A percentile compares a stretch with the other conserved stretches of the same genome.
These are phyloP conservation scores for Fusarium sp. DNA, from an alignment of 2,329 filamentous ascomycete genomes.

Conservation along the genomic window DNA sequence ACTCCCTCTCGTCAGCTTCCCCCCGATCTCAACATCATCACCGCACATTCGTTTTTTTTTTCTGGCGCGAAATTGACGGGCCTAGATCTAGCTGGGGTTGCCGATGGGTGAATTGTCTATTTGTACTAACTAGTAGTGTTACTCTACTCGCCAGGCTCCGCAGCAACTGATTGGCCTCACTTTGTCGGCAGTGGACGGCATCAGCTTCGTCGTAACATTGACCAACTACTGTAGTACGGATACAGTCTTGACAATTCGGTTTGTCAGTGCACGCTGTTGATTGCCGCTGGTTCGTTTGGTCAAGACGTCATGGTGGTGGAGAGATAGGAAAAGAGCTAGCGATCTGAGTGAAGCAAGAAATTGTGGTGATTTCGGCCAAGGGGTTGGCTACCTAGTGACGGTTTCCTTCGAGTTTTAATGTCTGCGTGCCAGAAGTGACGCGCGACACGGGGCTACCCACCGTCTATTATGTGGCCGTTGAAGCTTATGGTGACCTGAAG, in stretches of 20 bases:
- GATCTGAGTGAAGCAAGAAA: neutral
- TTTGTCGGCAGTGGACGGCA: constrained; percentile 19
- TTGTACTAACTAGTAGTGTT: neutral
- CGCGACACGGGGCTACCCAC: constrained; percentile 30
- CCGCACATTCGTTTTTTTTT: constrained; percentile 37
- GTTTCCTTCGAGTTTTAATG: neutral
- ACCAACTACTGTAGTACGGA: neutral
- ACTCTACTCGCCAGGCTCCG: constrained; percentile 11
- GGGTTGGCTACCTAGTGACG: neutral
- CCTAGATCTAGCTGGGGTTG: constrained; percentile 19
- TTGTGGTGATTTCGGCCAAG: neutral
- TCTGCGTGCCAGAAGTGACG: constrained; percentile 1
- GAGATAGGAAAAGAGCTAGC: constrained; percentile 7
- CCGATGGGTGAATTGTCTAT: constrained; percentile 16
- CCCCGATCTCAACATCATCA: constrained; percentile 41
- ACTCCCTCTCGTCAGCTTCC: constrained; percentile 43
- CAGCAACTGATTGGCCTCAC: constrained; percentile 21
- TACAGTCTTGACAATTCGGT: constrained; percentile 3
- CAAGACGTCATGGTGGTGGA: constrained; percentile 9
- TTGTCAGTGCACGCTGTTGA: neutral
- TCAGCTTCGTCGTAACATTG: constrained; percentile 1
- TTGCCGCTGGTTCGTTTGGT: constrained; percentile 18
- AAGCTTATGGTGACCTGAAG: constrained; percentile 21
- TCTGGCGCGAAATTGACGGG: constrained; percentile 36
- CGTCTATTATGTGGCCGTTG: constrained; percentile 20